Evolutionary conservation across 2,329 filamentous ascomycete species (phyloP), one percentile per base, ranked within the genome.

Genomic region (Monilinia polystroma): DNA sequence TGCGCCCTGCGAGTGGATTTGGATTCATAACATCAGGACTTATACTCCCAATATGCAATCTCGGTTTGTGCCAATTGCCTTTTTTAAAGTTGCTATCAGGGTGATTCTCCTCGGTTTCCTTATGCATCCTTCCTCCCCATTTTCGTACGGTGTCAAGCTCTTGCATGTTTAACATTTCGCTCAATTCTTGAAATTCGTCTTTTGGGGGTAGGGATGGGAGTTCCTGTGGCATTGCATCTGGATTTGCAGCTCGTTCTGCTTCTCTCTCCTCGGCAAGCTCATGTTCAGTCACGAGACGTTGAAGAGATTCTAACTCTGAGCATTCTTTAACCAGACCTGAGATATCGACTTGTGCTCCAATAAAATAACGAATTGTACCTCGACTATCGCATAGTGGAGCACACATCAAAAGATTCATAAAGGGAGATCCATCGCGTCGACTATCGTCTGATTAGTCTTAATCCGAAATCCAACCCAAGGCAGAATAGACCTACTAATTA

Each of bases 311-410:
- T 67, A 90, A 81, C 55, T 87, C 85, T 2, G 83, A 81, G 70
- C 82, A 83, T 41, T 88, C 85, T 72, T 87, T 87, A 41, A 86
- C 83, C 6, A 90, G 78, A 14, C 85, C 84, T 32, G 83, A 87
- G n/a, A 89, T 75, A 70, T 89, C 87, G 49, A 89, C 84, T 76
- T 89, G 87, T 2, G 87, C 87, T 29, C 87, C 87, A 69, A 90
- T 87, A 74, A 84, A 87, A 75, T 89, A 90, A 66, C 86, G 81
- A 12, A 88, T 80, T 0, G 80, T 81, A 4, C 87, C 87, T 56
- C 84, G 81, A 63, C 84, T 87, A 73, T 90, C 87, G 73, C 85
- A 83, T 1, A 90, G 78, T 4, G 87, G 87, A 12, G 87, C 85
- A 66, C 82, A 83, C 84, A 89, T 88, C 52, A 89, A 78, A 10